phyloP scores from a whole-genome alignment of 2,329 filamentous ascomycete species.

The Aspergillus puulaauensis region DNA sequence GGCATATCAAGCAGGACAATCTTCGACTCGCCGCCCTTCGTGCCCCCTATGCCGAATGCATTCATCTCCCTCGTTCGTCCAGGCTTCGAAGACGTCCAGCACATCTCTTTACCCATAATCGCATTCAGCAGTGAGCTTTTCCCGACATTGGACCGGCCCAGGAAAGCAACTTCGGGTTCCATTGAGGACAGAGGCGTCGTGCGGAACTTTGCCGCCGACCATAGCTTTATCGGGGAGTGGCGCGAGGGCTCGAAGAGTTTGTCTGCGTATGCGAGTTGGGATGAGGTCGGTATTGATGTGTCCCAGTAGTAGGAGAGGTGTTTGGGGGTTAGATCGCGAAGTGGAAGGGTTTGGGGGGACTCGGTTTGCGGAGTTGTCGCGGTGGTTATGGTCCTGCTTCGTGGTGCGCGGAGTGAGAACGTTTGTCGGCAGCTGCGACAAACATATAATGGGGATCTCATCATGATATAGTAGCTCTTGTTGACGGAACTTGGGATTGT shows the following conservation, averaged over 20 bases:
- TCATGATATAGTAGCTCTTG: background rate
- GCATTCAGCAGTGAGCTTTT: slow-evolving; percentile 68
- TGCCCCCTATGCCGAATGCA: slow-evolving; percentile 61
- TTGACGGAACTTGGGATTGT: too few species aligned
- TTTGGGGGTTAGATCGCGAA: slow-evolving; percentile 32
- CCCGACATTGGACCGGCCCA: slow-evolving; percentile 70
- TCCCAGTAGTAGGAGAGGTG: slow-evolving; percentile 52
- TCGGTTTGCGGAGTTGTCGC: slow-evolving; percentile 5
- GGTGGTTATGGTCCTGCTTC: slow-evolving; percentile 12
- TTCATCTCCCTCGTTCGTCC: slow-evolving; percentile 67
- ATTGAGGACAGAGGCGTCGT: slow-evolving; percentile 53
- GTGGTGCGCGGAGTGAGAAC: background rate
- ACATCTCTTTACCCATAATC: slow-evolving; percentile 53
- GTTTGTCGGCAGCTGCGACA: slow-evolving; percentile 11
- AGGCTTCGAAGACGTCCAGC: slow-evolving; percentile 58
- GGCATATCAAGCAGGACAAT: slow-evolving; percentile 69
- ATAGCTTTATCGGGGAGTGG: slow-evolving; percentile 57
- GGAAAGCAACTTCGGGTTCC: slow-evolving; percentile 63
- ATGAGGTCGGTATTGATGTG: slow-evolving; percentile 43
- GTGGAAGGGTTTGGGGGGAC: slow-evolving; percentile 26
- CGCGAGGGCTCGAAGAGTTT: slow-evolving; percentile 47
- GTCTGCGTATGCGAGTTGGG: slow-evolving; percentile 47
- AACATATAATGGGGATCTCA: slow-evolving; percentile 7
- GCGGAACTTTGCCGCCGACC: slow-evolving; percentile 61
- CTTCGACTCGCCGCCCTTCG: slow-evolving; percentile 43